phyloP scores from a whole-genome alignment of 495 filamentous ascomycete species.

The Xylaria acuta region DNA sequence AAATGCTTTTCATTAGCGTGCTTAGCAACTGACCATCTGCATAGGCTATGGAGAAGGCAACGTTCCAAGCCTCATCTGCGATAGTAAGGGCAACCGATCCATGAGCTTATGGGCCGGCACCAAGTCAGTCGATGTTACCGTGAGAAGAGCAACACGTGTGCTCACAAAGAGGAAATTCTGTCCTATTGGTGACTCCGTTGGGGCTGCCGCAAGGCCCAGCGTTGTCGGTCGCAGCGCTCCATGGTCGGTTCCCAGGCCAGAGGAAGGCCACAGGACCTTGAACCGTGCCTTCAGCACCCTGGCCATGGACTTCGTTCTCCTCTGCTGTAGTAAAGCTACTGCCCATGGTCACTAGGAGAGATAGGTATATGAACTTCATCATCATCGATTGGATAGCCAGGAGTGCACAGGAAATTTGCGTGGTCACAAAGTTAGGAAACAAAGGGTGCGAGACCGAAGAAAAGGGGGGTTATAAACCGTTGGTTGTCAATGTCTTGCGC shows the following conservation, averaged over 20 bases:
- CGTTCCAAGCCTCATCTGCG: constrained; percentile 54
- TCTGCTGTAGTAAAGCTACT: constrained; percentile 28
- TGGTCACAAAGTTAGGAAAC: not conserved
- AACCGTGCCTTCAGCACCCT: constrained; percentile 40
- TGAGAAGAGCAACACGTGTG: not conserved
- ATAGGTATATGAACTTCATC: constrained; percentile 35
- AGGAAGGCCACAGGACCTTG: constrained; percentile 63
- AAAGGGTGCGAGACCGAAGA: not conserved
- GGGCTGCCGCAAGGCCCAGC: constrained; percentile 55
- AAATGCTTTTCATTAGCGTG: not conserved
- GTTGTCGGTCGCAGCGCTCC: constrained; percentile 54
- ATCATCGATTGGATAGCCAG: not conserved
- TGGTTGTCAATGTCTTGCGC: too few relatives aligned
- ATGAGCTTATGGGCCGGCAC: constrained; percentile 31
- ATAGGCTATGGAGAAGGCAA: constrained; percentile 55
- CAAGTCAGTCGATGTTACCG: constrained; percentile 20
- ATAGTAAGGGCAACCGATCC: constrained; percentile 44
- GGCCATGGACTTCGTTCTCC: constrained; percentile 34
- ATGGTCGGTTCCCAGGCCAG: constrained; percentile 57
- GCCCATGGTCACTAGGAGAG: constrained; percentile 29
- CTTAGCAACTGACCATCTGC: constrained; percentile 45
- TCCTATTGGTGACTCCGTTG: constrained; percentile 48
- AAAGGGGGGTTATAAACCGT: not conserved
- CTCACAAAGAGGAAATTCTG: constrained; percentile 50
- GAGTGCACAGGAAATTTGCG: not conserved